Evolutionary conservation across 768 basidiomycete species (phyloP).

Genomic region (Boletus vermiculosoides): DNA sequence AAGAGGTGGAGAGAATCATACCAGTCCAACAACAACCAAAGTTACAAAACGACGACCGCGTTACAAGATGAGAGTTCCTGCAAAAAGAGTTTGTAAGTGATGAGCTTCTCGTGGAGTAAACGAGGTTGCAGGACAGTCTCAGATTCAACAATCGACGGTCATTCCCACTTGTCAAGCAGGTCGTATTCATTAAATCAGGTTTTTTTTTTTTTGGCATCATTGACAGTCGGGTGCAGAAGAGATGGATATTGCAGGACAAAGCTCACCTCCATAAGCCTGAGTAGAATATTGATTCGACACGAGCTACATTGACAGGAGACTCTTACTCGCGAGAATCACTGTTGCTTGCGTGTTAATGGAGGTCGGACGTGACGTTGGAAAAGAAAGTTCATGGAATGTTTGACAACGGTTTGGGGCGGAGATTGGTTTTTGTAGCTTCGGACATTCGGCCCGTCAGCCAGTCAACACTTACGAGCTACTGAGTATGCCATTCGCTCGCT

Average conservation of each 20-base stretch:
- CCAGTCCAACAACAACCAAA: not conserved
- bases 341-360: not conserved
- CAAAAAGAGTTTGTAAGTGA: not conserved
- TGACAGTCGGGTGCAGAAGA: not conserved
- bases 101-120: not conserved
- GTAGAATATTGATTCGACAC: not conserved
- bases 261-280: not conserved
- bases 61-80: not conserved
- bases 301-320: not conserved
- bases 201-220: constrained; percentile 3
- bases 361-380: not conserved
- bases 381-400: too few relatives aligned
- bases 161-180: constrained; percentile 2
- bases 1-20: too few relatives aligned
- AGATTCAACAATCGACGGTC: not conserved
- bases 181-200: constrained; percentile 10
- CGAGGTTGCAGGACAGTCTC: not conserved
- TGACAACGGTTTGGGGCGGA: too few relatives aligned
- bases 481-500: not conserved
- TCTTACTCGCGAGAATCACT: too few relatives aligned
- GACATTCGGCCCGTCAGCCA: too few relatives aligned
- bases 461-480: too few relatives aligned
- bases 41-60: too few relatives aligned
- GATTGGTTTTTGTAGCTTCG: too few relatives aligned
- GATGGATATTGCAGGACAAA: not conserved